Percentiles rank a stretch among this genome's conserved stretches.
Conservation (phyloP, 2,329 filamentous ascomycete genomes). For the Alternaria postmessia region DNA sequence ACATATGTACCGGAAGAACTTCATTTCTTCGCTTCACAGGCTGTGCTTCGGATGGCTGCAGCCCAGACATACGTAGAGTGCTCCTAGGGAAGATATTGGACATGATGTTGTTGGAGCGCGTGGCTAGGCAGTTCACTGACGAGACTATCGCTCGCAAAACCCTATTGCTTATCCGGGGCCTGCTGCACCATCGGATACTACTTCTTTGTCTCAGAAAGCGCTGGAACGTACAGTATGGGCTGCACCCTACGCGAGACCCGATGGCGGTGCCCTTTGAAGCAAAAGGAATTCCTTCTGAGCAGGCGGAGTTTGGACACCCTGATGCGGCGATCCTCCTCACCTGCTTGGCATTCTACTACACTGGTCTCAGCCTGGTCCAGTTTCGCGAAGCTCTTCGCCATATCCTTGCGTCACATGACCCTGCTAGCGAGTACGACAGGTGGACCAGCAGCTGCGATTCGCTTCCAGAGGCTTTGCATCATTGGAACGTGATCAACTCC, state of each 20-base stretch:
- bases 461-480: conserved; percentile 33
- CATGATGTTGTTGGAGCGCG: no score
- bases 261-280: conserved; percentile 68
- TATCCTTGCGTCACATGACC: conserved; percentile 62
- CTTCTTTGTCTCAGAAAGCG: conserved; percentile 65
- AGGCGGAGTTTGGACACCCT: conserved; percentile 73
- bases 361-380: conserved; percentile 62
- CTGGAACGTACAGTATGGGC: conserved; percentile 72
- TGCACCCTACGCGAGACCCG: conserved; percentile 61
- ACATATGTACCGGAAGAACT: conserved; percentile 30
- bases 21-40: conserved; percentile 22
- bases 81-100: no score
- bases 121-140: no score
- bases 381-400: conserved; percentile 58
- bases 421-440: conserved; percentile 59
- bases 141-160: no score
- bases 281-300: conserved; percentile 68
- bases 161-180: conserved; percentile 53
- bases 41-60: no score
- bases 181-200: conserved; percentile 65
- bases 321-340: conserved; percentile 72
- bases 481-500: conserved; percentile 36
- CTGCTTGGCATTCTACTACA: conserved; percentile 72
- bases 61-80: no score
- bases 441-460: conserved; percentile 53